phyloP scores from a whole-genome alignment of 139 green algal genomes.

The Micractinium sp. region DNA sequence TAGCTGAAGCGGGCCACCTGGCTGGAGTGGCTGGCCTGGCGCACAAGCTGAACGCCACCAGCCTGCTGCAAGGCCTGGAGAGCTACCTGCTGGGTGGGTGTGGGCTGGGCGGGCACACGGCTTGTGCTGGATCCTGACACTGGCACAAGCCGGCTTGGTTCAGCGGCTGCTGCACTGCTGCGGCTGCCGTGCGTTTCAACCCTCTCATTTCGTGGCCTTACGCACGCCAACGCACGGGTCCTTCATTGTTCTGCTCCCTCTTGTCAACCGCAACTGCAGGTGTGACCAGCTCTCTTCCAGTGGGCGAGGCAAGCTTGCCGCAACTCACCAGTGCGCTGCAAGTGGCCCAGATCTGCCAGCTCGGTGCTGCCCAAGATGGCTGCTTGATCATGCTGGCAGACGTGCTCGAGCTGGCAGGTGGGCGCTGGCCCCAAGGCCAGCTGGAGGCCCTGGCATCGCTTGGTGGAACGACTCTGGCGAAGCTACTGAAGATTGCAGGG shows the following conservation, averaged over 20 bases:
- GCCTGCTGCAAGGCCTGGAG: not conserved
- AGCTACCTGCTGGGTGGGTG: not conserved
- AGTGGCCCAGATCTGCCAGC: not conserved
- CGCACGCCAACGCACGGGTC: too few species aligned
- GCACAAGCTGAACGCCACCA: not conserved
- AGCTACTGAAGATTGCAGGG: not conserved
- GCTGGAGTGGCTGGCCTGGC: not conserved
- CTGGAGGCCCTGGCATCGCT: not conserved
- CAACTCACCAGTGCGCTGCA: not conserved
- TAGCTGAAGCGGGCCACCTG: not conserved
- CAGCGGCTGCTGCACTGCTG: too few species aligned
- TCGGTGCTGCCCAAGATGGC: not conserved
- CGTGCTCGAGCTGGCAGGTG: not conserved
- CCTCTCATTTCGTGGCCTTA: too few species aligned
- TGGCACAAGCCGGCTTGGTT: too few species aligned
- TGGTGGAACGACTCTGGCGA: not conserved
- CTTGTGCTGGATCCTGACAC: not conserved
- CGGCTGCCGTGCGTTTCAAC: too few species aligned
- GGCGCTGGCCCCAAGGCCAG: not conserved
- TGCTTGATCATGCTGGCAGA: not conserved
- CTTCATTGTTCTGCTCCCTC: too few species aligned
- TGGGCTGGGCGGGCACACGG: too few species aligned
- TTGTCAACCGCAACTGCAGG: not conserved
- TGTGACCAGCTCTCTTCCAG: too few species aligned
- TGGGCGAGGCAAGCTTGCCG: not conserved